phyloP scores from a whole-genome alignment of 2,329 filamentous ascomycete genomes.

The Diplodia seriata region DNA sequence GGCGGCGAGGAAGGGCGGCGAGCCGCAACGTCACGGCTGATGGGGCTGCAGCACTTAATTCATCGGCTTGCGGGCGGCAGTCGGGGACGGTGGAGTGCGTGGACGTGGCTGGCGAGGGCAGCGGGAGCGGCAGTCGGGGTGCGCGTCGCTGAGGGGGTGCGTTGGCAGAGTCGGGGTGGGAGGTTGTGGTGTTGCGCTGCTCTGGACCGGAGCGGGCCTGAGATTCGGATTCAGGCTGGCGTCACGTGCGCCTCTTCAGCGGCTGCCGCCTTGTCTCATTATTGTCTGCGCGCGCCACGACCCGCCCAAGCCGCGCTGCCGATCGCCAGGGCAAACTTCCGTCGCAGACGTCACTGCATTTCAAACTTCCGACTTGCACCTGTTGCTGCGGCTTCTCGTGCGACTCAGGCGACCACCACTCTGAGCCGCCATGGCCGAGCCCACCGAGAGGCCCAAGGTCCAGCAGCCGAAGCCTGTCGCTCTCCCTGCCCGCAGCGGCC shows the following conservation, averaged over 20 bases:
- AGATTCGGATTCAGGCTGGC: constrained; percentile 2
- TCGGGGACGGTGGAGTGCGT: constrained; percentile 2
- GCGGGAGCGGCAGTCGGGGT: neutral
- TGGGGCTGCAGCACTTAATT: constrained; percentile 26
- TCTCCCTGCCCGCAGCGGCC: constrained; percentile 69
- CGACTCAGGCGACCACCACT: neutral
- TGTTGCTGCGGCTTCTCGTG: neutral
- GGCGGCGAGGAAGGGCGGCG: constrained; percentile 25
- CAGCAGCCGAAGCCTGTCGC: constrained; percentile 89
- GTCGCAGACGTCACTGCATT: neutral
- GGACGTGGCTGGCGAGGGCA: neutral
- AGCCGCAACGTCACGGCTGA: constrained; percentile 35
- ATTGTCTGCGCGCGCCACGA: neutral
- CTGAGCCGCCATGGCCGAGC: constrained; percentile 21
- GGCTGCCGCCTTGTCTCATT: neutral
- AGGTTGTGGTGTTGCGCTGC: constrained; percentile 18
- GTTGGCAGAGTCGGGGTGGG: constrained; percentile 29
- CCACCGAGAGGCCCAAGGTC: constrained; percentile 54
- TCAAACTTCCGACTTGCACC: too few relatives aligned
- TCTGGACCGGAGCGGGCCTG: constrained; percentile 1
- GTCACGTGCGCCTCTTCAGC: neutral
- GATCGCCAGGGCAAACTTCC: constrained; percentile 3
- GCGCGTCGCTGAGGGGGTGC: constrained; percentile 24
- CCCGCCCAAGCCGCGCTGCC: constrained; percentile 10
- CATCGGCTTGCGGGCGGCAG: constrained; percentile 13